Conservation (phyloP, 2,329 filamentous ascomycete species). For the Chrysosporium queenslandicum region DNA sequence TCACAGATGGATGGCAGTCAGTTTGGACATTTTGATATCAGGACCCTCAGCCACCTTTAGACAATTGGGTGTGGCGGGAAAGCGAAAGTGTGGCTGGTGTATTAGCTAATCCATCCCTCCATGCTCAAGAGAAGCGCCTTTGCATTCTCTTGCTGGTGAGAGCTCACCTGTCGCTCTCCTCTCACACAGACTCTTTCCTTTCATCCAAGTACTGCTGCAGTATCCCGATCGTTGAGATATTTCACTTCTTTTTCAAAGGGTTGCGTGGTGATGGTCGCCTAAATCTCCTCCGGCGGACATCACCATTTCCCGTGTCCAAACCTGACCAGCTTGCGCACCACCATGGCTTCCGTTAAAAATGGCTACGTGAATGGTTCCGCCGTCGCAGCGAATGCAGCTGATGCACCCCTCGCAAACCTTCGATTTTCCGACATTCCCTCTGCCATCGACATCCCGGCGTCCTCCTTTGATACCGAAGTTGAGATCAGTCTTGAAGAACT, state of each 20-base stretch:
- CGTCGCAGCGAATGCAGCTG: constrained; percentile 22
- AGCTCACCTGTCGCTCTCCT: not conserved
- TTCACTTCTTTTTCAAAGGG: not conserved
- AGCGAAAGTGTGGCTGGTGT: not conserved
- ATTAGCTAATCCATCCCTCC: not conserved
- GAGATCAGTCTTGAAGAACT: constrained; percentile 89
- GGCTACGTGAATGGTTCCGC: constrained; percentile 39
- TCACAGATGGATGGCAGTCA: no score
- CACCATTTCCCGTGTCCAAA: not conserved
- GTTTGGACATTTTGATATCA: no score
- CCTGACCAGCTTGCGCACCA: not conserved
- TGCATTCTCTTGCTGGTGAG: not conserved
- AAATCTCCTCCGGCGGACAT: not conserved
- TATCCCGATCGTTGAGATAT: not conserved
- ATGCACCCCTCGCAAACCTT: constrained; percentile 28
- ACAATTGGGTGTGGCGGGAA: not conserved
- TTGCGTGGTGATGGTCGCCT: constrained; percentile 4
- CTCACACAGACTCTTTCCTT: not conserved
- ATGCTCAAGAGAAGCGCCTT: not conserved
- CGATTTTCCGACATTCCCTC: constrained; percentile 55
- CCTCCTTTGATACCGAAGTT: constrained; percentile 57
- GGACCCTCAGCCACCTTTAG: not conserved
- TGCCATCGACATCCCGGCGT: constrained; percentile 55
- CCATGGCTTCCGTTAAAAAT: constrained; percentile 45
- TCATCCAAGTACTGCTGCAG: not conserved